Conservation (phyloP, 2,329 filamentous ascomycete species). For the Fusarium nanum region DNA sequence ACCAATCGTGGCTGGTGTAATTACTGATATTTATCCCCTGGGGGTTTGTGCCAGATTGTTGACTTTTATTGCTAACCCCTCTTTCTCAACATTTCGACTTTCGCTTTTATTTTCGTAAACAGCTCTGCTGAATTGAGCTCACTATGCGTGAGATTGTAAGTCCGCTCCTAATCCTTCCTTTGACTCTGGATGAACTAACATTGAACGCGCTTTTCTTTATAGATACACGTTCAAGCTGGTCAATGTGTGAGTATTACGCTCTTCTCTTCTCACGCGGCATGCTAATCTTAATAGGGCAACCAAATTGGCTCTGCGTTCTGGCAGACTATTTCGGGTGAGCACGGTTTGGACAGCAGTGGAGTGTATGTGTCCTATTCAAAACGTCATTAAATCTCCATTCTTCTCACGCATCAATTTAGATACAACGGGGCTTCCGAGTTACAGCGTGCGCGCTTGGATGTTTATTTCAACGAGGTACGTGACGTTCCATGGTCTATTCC, state of each 20-base stretch:
- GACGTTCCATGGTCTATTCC: not conserved
- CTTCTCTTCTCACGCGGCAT: constrained; percentile 46
- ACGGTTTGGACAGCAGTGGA: constrained; percentile 96
- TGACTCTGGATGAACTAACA: constrained; percentile 61
- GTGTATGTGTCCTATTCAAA: constrained; percentile 65
- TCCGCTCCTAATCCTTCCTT: constrained; percentile 23
- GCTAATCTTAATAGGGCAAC: constrained; percentile 79
- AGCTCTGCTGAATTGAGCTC: not conserved
- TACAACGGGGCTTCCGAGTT: constrained; percentile 96
- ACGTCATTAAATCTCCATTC: not conserved
- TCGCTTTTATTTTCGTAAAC: too few relatives aligned
- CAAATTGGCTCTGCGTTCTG: constrained; percentile 99
- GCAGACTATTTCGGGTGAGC: constrained; percentile 88
- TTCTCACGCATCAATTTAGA: not conserved
- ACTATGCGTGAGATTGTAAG: not conserved
- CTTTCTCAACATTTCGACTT: too few relatives aligned
- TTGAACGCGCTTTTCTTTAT: not conserved
- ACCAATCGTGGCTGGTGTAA: too few relatives aligned
- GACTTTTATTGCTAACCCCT: too few relatives aligned
- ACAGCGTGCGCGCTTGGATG: constrained; percentile 99
- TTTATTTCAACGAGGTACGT: constrained; percentile 89
- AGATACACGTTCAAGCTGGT: constrained; percentile 75
- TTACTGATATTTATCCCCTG: too few relatives aligned
- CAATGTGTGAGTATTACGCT: constrained; percentile 80
- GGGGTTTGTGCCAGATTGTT: too few relatives aligned